Evolutionary conservation across 495 filamentous ascomycete species (phyloP).

Genomic region (Penicillium waksmanii): DNA sequence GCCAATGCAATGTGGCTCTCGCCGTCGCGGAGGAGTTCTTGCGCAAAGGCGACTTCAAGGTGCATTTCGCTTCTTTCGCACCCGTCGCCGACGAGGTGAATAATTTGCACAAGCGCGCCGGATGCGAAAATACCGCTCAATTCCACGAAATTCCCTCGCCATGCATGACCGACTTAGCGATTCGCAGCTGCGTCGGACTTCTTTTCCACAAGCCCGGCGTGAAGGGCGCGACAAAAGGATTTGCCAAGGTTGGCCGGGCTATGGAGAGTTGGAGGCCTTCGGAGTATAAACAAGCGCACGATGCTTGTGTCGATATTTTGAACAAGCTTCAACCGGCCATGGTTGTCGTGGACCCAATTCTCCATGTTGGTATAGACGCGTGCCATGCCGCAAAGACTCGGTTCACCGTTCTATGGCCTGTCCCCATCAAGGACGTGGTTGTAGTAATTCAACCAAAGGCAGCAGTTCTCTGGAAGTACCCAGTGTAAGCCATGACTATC

Average conservation of each 20-base stretch:
- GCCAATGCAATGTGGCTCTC: constrained; percentile 59
- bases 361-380: constrained; percentile 54
- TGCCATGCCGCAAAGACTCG: constrained; percentile 35
- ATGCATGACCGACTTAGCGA: constrained; percentile 46
- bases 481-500: constrained; percentile 36
- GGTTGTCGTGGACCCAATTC: constrained; percentile 53
- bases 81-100: constrained; percentile 35
- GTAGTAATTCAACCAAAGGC: constrained; percentile 39
- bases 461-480: constrained; percentile 47
- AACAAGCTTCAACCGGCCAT: constrained; percentile 42
- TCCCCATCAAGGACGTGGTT: constrained; percentile 46
- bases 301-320: constrained; percentile 48
- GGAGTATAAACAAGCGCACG: constrained; percentile 53
- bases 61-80: constrained; percentile 58
- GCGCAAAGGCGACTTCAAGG: constrained; percentile 43
- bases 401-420: constrained; percentile 40
- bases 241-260: constrained; percentile 38
- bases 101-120: constrained; percentile 33
- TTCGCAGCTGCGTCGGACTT: constrained; percentile 36
- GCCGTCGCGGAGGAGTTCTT: constrained; percentile 56
- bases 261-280: constrained; percentile 49
- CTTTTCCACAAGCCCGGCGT: constrained; percentile 43
- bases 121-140: constrained; percentile 19
- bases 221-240: constrained; percentile 39
- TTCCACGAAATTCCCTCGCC: constrained; percentile 50